Base-by-base conservation (phyloP, 805 yeast genomes). In the Ogataea degrootiae region DNA sequence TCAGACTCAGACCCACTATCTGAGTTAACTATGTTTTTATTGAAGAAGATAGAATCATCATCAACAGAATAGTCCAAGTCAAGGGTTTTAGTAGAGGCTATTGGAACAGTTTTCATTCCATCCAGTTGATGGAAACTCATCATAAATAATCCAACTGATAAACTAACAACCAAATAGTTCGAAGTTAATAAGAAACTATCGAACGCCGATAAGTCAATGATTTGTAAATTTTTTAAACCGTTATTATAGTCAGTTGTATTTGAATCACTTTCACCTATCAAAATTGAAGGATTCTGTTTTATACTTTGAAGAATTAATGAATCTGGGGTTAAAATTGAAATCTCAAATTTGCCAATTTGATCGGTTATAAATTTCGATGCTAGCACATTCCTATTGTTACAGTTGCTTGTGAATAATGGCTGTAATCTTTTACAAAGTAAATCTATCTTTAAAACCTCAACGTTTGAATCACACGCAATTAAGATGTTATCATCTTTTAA, bases 291-390 rank as follows among this genome's bases (percentile, higher is more conserved):
- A 43, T 37, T 11, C 15, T 39, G 43, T 23, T 49, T 45, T 9
- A 44, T 41, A n/a, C 44, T 55, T 41, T 55, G 62, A 11, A 63
- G 46, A n/a, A 53, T 50, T 29, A 63, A 42, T 1, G 60, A 56
- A 15, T 43, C 43, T 2, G 56, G 37, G 7, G 67, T 59, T 26
- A 63, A 46, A 26, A 63, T 54, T 1, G 54, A 57, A 40, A 62
- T 46, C 47, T 58, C 59, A 34, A 50, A 57, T 23, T 48, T 46
- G 5, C 37, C 19, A 19, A n/a, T 34, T 6, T 36, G 42, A 31
- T 44, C 49, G 6, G 40, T 42, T 4, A 58, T 43, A 38, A 61
- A 63, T 35, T 52, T 56, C 11, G 63, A 46, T 5, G 48, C 38
- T 6, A 54, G 39, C 16, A 61, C 46, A 8, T 50, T 9, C 11